phyloP scores from a whole-genome alignment of 352 stramenopile species.

The Phytopythium aichiense region DNA sequence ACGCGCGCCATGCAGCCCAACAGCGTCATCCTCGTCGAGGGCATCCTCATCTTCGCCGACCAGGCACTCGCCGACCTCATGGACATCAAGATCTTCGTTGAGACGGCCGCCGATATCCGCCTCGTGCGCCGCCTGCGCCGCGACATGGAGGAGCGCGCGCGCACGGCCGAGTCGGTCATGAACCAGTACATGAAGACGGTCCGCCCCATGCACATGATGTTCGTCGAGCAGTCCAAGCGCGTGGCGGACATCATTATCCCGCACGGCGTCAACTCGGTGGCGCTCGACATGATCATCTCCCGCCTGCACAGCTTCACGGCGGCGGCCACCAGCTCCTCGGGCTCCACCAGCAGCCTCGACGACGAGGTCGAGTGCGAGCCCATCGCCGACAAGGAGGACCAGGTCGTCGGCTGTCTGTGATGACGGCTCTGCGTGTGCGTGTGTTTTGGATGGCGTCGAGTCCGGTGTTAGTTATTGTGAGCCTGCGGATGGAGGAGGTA shows the following conservation, averaged over 20 bases:
- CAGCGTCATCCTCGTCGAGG: constrained; percentile 94
- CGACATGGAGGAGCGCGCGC: constrained; percentile 93
- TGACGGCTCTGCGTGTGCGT: constrained; percentile 3
- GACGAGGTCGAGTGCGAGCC: constrained; percentile 33
- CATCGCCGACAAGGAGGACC: constrained; percentile 33
- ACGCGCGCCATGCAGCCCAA: constrained; percentile 83
- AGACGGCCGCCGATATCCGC: constrained; percentile 93
- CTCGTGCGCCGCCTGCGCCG: constrained; percentile 91
- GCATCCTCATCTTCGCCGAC: constrained; percentile 96
- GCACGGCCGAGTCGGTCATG: constrained; percentile 94
- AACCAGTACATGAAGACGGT: constrained; percentile 97
- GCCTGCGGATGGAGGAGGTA: background rate
- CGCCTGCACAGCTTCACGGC: constrained; percentile 80
- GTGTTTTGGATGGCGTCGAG: constrained; percentile 1
- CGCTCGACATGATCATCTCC: constrained; percentile 92
- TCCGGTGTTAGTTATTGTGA: background rate
- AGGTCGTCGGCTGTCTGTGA: background rate
- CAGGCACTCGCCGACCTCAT: constrained; percentile 86
- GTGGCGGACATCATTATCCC: constrained; percentile 95
- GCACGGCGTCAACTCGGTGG: constrained; percentile 91
- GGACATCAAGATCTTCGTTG: constrained; percentile 98
- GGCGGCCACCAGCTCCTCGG: constrained; percentile 13
- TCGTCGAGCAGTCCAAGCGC: constrained; percentile 96
- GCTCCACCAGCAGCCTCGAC: constrained; percentile 32
- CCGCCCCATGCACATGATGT: constrained; percentile 97